Evolutionary conservation across 768 basidiomycete species (phyloP).

Genomic region (Imleria badia): DNA sequence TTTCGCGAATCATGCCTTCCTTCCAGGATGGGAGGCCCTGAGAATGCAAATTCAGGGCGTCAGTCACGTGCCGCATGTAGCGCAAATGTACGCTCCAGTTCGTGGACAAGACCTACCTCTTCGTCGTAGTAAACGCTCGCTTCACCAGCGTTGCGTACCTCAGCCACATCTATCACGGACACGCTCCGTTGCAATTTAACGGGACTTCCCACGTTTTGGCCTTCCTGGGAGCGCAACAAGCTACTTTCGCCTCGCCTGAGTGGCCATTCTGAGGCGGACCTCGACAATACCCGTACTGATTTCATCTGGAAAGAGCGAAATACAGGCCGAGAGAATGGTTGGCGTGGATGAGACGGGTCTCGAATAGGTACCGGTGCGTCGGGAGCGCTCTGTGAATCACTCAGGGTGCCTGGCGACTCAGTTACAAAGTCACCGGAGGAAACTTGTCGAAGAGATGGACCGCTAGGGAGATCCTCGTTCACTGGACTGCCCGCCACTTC

Average conservation of each 20-base stretch:
- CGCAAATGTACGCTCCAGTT: neutral
- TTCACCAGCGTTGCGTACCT: slow-evolving; percentile 56
- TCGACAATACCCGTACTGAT: slow-evolving; percentile 7
- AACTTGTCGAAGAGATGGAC: neutral
- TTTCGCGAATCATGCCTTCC: slow-evolving; percentile 84
- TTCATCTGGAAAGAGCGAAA: slow-evolving; percentile 19
- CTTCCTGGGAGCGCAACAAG: slow-evolving; percentile 5
- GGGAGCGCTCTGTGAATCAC: neutral
- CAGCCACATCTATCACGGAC: slow-evolving; percentile 10
- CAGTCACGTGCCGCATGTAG: neutral
- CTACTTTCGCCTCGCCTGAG: neutral
- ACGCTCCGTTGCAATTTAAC: slow-evolving; percentile 17
- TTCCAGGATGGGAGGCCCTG: slow-evolving; percentile 40
- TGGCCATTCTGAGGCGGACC: slow-evolving; percentile 16
- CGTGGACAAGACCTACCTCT: slow-evolving; percentile 38
- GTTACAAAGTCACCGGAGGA: neutral
- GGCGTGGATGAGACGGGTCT: neutral
- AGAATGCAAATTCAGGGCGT: slow-evolving; percentile 1
- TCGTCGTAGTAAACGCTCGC: slow-evolving; percentile 50
- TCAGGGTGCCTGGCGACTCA: neutral
- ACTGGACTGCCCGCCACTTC: slow-evolving; percentile 3
- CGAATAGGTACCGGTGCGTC: neutral
- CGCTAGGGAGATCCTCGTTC: neutral
- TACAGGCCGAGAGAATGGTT: slow-evolving; percentile 13
- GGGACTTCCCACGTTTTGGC: slow-evolving; percentile 21